These are phyloP conservation scores for Colletotrichum simmondsii DNA, from an alignment of 2,329 filamentous ascomycete genomes.

Conservation along the genomic window DNA sequence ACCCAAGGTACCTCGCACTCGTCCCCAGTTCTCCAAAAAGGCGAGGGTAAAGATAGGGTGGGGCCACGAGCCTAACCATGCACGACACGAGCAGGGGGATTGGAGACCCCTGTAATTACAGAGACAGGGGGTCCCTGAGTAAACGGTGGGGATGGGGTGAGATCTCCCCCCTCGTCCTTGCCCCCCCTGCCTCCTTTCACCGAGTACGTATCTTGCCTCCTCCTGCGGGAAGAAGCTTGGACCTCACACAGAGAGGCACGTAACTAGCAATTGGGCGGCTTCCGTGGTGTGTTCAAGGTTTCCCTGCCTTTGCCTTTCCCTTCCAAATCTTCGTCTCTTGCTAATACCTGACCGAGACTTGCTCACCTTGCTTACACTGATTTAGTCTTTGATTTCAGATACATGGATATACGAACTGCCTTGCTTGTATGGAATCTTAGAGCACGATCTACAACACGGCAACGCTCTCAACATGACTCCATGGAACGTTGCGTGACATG, in stretches of 20 bases:
- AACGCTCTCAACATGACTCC: background rate
- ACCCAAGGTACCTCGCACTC: no score
- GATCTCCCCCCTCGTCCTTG: background rate
- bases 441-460: background rate
- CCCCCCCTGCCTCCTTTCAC: background rate
- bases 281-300: background rate
- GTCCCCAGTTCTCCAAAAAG: background rate
- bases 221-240: slow-evolving; percentile 1
- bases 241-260: background rate
- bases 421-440: background rate
- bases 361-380: background rate
- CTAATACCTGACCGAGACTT: background rate
- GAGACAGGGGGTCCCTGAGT: background rate
- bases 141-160: background rate
- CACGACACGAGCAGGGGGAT: background rate
- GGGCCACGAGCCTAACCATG: background rate
- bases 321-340: background rate
- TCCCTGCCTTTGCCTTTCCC: background rate
- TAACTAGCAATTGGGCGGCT: background rate
- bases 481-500: background rate
- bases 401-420: background rate
- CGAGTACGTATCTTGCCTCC: background rate
- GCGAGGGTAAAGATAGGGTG: background rate
- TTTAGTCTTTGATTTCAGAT: background rate
- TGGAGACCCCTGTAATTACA: background rate